A percentile compares a stretch with the other conserved stretches of the same genome.
Conservation (phyloP, 2,329 filamentous ascomycete genomes). For the Teratosphaeria zuluensis region DNA sequence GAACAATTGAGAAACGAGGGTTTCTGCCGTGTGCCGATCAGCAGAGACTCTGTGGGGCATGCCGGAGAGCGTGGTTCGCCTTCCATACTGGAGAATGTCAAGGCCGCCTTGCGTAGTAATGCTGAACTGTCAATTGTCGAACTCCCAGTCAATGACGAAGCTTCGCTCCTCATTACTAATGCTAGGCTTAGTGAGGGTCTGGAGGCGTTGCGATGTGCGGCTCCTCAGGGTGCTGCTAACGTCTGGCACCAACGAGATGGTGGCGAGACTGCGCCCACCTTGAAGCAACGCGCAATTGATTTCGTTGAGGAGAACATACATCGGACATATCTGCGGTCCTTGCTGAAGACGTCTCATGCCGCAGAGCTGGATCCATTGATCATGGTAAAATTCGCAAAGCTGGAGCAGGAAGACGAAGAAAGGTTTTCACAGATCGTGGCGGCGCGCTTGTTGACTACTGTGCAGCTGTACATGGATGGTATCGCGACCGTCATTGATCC, state of each 20-base stretch:
- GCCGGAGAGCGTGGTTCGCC: not conserved
- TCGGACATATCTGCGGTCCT: not conserved
- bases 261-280: not conserved
- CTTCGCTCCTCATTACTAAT: not conserved
- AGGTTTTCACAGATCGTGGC: slow-evolving; percentile 10
- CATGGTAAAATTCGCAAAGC: slow-evolving; percentile 4
- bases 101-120: not conserved
- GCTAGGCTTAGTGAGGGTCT: not conserved
- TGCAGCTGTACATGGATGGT: slow-evolving; percentile 20
- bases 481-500: slow-evolving; percentile 15
- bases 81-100: not conserved
- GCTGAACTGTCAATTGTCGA: not conserved
- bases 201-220: not conserved
- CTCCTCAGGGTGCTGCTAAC: slow-evolving; percentile 1
- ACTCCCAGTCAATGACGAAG: not conserved
- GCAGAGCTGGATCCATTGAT: not conserved
- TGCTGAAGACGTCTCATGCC: not conserved
- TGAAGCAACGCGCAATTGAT: not conserved
- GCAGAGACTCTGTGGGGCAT: not conserved
- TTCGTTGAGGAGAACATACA: not conserved
- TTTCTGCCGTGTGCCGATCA: not conserved
- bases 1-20: not conserved
- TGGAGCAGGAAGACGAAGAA: slow-evolving; percentile 7
- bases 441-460: slow-evolving; percentile 13
- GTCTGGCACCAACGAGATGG: slow-evolving; percentile 4